Base-by-base conservation (phyloP, 495 filamentous ascomycete species). In the Daldinia caldariorum region DNA sequence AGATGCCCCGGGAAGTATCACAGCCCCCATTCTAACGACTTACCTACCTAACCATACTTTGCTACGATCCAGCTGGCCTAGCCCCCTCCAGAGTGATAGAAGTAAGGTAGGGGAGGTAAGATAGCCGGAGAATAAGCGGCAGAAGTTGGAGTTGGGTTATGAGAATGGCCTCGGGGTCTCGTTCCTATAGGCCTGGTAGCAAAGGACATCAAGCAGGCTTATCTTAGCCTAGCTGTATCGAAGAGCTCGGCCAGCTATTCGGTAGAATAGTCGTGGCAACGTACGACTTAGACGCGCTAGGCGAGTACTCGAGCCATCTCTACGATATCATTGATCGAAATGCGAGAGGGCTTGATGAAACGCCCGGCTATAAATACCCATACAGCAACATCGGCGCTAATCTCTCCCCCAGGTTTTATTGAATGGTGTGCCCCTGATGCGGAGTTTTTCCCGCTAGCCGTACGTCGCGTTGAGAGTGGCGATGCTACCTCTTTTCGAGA, bases 381-480 rank as follows among this genome's bases (percentile, higher is more conserved):
- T 32, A 54, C 20, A 39, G 43, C 18, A 47, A 22, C 18, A 16
- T 47, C 43, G 43, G 43, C 43, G 18, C 43, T 47, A 47, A 22
- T 13, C 43, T 13, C 43, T 20, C 20, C 43, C 47, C 47, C 18
- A 53, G 18, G 37, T 38, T 35, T 51, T 34, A 41, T 53, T 50
- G 31, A 47, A 64, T 35, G 22, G 51, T 22, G 49, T 35, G 39
- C 34, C 16, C 22, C 38, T 49, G 18, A 47, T 35, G 38, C 61
- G 16, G 51, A 57, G 31, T 12, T 34, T 47, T 64, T 64, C n/a
- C 39, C 53, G 38, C 31, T 41, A 58, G 54, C 54, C 10, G 20
- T 58, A 43, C 43, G 45, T 22, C 22, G 62, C 43, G 55, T 65
- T 9, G 39, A 6, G 41, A 43, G 62, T 58, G 39, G 29, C 62